Conservation (phyloP, 768 basidiomycete genomes). For the Leccinum pellstonianum region DNA sequence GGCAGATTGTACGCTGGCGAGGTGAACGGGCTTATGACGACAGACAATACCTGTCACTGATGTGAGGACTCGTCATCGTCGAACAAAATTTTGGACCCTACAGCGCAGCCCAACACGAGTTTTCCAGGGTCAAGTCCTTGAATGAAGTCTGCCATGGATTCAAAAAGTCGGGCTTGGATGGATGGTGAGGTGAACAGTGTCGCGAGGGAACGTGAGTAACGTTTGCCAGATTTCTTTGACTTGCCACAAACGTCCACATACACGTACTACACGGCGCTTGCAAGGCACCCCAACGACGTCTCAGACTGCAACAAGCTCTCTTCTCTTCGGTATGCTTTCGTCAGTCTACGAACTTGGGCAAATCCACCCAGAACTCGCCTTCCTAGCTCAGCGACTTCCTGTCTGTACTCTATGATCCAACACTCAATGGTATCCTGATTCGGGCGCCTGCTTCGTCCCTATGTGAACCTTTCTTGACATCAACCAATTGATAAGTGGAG, state of each 20-base stretch:
- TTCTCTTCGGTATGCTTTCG: no score
- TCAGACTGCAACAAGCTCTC: neutral
- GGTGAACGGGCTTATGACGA: slow-evolving; percentile 51
- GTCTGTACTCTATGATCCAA: neutral
- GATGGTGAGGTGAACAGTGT: neutral
- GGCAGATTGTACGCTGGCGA: slow-evolving; percentile 76
- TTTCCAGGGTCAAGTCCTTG: slow-evolving; percentile 72
- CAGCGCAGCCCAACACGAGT: slow-evolving; percentile 62
- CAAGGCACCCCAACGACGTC: neutral
- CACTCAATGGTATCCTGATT: no score
- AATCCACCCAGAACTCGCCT: no score
- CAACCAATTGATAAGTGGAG: no score
- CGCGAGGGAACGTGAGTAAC: slow-evolving; percentile 12
- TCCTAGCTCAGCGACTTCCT: neutral
- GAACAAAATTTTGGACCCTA: slow-evolving; percentile 29
- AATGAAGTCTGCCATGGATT: slow-evolving; percentile 59
- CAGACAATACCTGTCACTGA: slow-evolving; percentile 54
- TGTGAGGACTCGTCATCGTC: neutral
- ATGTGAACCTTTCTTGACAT: no score
- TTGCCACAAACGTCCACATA: no score
- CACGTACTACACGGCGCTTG: neutral
- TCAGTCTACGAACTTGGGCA: no score
- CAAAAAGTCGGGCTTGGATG: neutral
- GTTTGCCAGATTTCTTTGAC: neutral
- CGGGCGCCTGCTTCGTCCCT: no score